phyloP scores from a whole-genome alignment of 2,329 filamentous ascomycete genomes.

The Magnaporthiopsis poae region DNA sequence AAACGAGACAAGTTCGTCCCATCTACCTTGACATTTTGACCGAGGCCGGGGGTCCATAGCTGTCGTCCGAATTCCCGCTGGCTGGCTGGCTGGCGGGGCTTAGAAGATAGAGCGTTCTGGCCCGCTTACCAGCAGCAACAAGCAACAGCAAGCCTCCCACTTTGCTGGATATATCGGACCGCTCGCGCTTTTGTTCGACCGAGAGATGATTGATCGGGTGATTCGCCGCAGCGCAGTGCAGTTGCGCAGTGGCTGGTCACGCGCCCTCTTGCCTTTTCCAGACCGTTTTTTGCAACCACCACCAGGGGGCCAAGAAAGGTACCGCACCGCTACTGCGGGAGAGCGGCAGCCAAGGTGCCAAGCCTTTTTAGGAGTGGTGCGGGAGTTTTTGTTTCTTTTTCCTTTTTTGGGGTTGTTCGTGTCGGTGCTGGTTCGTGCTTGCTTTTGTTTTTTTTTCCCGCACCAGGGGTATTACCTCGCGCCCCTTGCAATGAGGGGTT shows the following conservation, averaged over 20 bases:
- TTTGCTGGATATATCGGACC: background rate
- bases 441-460: background rate
- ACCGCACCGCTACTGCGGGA: background rate
- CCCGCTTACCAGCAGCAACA: too few relatives aligned
- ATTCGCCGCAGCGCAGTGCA: background rate
- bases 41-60: background rate
- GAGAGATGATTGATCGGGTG: background rate
- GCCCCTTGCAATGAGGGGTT: background rate
- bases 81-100: background rate
- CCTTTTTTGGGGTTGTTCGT: background rate
- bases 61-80: background rate
- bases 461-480: too few relatives aligned
- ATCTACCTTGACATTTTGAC: background rate
- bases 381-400: background rate
- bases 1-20: too few relatives aligned
- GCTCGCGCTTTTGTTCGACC: background rate
- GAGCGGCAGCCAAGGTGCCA: background rate
- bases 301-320: background rate
- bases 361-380: background rate
- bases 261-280: slow-evolving; percentile 3
- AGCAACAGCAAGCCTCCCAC: too few relatives aligned
- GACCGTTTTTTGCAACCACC: background rate
- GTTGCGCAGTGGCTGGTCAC: slow-evolving; percentile 5
- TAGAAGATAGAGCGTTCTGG: background rate
- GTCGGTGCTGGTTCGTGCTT: background rate